Percentiles rank a stretch among this genome's conserved stretches.
Evolutionary conservation across 352 stramenopile species (phyloP).

Genomic region (Phytophthora multivora): DNA sequence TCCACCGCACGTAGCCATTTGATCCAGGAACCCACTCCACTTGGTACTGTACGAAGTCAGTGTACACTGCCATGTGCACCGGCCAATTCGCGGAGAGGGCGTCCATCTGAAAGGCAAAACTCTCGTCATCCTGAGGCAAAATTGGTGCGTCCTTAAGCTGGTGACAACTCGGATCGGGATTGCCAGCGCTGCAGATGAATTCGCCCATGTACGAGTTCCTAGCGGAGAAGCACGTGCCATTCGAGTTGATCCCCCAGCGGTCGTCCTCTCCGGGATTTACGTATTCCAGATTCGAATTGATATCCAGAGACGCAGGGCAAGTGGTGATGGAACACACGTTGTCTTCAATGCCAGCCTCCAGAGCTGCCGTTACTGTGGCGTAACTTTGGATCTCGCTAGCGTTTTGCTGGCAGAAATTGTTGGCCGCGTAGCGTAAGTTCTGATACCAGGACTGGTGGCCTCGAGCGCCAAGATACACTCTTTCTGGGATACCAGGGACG

Average conservation of each 20-base stretch:
- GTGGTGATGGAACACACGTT: constrained; percentile 42
- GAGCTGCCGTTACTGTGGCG: constrained; percentile 23
- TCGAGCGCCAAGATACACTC: constrained; percentile 43
- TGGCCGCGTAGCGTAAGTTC: constrained; percentile 57
- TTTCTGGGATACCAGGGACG: constrained; percentile 45
- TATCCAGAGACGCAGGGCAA: constrained; percentile 48
- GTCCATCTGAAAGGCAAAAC: constrained; percentile 85
- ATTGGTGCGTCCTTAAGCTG: constrained; percentile 9
- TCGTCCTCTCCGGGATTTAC: constrained; percentile 25
- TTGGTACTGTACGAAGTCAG: constrained; percentile 51
- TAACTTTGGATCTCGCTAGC: constrained; percentile 32
- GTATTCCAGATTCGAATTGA: constrained; percentile 38
- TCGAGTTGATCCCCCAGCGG: constrained; percentile 54
- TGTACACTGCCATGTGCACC: constrained; percentile 56
- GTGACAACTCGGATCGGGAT: constrained; percentile 31
- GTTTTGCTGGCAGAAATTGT: constrained; percentile 57
- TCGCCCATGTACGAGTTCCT: constrained; percentile 55
- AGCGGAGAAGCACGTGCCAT: constrained; percentile 51
- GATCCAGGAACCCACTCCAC: constrained; percentile 63
- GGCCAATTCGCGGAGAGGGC: constrained; percentile 62
- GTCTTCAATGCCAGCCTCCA: constrained; percentile 37
- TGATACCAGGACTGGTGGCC: constrained; percentile 71
- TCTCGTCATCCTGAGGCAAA: constrained; percentile 3
- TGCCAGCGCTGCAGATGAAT: constrained; percentile 51
- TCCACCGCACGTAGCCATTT: constrained; percentile 69